A percentile compares a stretch with the other conserved stretches of the same genome.
Conservation (phyloP, 73 alveolate genomes). For the Breviolum minutum region DNA sequence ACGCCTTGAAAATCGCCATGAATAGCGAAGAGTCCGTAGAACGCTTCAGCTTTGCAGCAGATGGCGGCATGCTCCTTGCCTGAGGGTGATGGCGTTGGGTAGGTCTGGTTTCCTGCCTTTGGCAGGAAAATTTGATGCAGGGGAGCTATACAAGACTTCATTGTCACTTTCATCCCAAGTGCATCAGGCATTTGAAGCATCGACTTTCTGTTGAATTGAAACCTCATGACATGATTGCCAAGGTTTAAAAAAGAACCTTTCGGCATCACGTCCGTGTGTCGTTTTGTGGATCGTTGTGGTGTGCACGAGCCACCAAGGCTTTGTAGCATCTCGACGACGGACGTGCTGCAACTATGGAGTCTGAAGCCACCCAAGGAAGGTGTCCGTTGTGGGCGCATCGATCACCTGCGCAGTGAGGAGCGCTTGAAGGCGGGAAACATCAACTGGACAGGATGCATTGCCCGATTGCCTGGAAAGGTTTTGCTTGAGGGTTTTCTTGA, state of each 20-base stretch:
- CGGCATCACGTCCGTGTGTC: neutral
- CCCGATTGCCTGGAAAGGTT: neutral
- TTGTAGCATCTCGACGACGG: constrained; percentile 67
- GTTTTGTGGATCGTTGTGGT: no score
- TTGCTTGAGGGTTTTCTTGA: neutral
- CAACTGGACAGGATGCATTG: neutral
- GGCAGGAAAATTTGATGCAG: neutral
- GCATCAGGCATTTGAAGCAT: no score
- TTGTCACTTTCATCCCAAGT: no score
- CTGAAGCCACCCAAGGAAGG: constrained; percentile 22
- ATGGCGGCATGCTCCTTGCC: constrained; percentile 12
- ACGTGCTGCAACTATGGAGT: constrained; percentile 66
- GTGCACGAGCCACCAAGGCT: neutral
- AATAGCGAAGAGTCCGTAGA: constrained; percentile 68
- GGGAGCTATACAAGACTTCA: no score
- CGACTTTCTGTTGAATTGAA: no score
- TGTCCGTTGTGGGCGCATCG: constrained; percentile 67
- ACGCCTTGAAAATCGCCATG: constrained; percentile 26
- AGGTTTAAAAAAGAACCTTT: neutral
- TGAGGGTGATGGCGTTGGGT: neutral
- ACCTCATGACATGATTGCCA: neutral
- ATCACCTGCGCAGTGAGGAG: neutral
- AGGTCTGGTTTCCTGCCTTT: neutral
- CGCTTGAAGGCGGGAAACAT: constrained; percentile 2
- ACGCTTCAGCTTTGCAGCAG: constrained; percentile 58